Percentiles rank a stretch among this genome's conserved stretches.
phyloP scores from a whole-genome alignment of 108 stramenopile genomes.

The Parietichytrium sp. region DNA sequence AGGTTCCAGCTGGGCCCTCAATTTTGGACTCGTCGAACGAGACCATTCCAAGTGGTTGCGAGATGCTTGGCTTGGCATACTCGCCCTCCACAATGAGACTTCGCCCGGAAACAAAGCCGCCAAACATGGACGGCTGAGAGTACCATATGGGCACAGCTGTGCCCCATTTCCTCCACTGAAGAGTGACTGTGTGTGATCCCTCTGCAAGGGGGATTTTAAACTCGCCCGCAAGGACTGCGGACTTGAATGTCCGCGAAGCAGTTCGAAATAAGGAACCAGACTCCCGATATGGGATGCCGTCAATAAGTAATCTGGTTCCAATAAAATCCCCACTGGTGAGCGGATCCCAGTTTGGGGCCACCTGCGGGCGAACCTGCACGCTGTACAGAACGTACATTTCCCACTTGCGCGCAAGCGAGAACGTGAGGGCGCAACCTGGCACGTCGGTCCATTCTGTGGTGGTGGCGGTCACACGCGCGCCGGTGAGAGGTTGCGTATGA shows the following conservation, averaged over 20 bases:
- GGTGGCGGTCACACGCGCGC: slow-evolving; percentile 42
- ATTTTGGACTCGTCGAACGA: slow-evolving; percentile 4
- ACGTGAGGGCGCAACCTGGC: neutral
- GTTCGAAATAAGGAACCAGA: neutral
- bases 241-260: neutral
- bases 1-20: neutral
- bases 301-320: slow-evolving; percentile 44
- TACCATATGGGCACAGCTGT: neutral
- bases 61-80: neutral
- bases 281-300: slow-evolving; percentile 53
- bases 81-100: neutral
- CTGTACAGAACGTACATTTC: neutral
- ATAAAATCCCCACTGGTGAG: neutral
- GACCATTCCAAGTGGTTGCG: neutral
- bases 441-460: neutral
- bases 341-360: slow-evolving; percentile 1
- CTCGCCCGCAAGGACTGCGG: slow-evolving; percentile 1
- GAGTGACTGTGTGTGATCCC: slow-evolving; percentile 55
- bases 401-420: neutral
- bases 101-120: neutral
- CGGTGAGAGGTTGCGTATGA: slow-evolving; percentile 34
- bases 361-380: slow-evolving; percentile 10
- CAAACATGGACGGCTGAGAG: slow-evolving; percentile 15
- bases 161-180: slow-evolving; percentile 56
- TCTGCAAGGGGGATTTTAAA: slow-evolving; percentile 53